These are phyloP conservation scores for Pistacia integerrima DNA, from an alignment of 345 rosid genomes.

Conservation along the genomic window DNA sequence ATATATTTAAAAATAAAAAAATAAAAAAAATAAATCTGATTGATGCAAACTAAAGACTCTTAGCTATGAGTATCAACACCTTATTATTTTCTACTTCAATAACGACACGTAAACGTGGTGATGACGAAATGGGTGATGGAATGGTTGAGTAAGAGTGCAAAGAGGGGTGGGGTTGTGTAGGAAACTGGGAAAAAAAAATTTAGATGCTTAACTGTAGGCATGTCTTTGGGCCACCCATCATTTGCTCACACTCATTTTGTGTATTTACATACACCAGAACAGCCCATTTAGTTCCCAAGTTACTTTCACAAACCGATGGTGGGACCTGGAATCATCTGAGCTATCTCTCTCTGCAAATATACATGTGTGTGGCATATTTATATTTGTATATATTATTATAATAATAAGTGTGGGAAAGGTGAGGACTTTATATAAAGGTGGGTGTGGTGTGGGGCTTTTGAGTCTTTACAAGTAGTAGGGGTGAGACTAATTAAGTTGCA, in stretches of 20 bases:
- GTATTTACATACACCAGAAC: slow-evolving; percentile 32
- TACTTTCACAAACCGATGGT: slow-evolving; percentile 44
- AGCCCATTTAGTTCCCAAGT: slow-evolving; percentile 50
- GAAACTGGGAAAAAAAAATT: slow-evolving; percentile 39
- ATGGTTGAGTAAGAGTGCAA: slow-evolving; percentile 77
- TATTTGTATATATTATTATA: background rate
- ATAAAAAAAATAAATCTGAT: background rate
- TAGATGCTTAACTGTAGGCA: slow-evolving; percentile 19
- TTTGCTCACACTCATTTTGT: slow-evolving; percentile 29
- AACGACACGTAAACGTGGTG: slow-evolving; percentile 51
- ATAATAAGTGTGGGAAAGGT: slow-evolving; percentile 20
- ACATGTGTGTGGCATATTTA: background rate
- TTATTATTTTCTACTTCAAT: background rate
- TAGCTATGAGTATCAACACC: slow-evolving; percentile 4
- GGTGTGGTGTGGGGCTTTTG: slow-evolving; percentile 53
- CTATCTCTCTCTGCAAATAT: slow-evolving; percentile 2
- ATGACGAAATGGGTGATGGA: slow-evolving; percentile 75
- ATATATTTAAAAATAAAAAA: too few species aligned
- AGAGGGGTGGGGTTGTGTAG: slow-evolving; percentile 44
- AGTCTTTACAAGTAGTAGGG: slow-evolving; percentile 39
- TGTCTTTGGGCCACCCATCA: slow-evolving; percentile 41
- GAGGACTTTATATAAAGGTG: slow-evolving; percentile 39
- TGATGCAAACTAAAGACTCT: background rate
- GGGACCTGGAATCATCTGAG: slow-evolving; percentile 41
- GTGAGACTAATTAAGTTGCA: slow-evolving; percentile 21